Conservation (phyloP, 2,329 filamentous ascomycete species). For the Corinectria fuckeliana region DNA sequence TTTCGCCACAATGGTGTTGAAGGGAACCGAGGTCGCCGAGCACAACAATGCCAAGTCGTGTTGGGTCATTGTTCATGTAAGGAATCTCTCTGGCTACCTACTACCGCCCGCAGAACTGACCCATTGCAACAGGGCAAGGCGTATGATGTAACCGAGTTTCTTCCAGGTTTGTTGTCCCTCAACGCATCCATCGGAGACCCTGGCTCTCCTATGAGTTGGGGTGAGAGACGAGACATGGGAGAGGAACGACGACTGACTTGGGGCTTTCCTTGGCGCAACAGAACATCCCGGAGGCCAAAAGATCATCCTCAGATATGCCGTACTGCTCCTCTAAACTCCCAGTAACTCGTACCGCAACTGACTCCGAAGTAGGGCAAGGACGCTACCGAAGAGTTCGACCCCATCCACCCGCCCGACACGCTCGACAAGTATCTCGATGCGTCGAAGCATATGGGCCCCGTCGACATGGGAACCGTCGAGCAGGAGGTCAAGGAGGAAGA, state of each 20-base stretch:
- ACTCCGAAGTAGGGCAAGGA: slow-evolving; percentile 72
- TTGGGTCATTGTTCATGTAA: slow-evolving; percentile 87
- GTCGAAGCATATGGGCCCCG: slow-evolving; percentile 86
- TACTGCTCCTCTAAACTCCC: slow-evolving; percentile 41
- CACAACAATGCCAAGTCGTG: slow-evolving; percentile 85
- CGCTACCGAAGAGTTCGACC: slow-evolving; percentile 89
- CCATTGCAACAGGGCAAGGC: slow-evolving; percentile 66
- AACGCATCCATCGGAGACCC: not conserved
- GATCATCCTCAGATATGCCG: slow-evolving; percentile 95
- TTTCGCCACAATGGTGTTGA: slow-evolving; percentile 55
- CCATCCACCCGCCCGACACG: slow-evolving; percentile 87
- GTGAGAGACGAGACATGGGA: not conserved
- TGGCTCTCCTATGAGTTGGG: not conserved
- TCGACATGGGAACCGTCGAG: slow-evolving; percentile 85
- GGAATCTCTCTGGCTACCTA: slow-evolving; percentile 18
- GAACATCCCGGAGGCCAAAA: slow-evolving; percentile 90
- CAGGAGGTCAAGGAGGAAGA: slow-evolving; percentile 73
- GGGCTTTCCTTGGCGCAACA: slow-evolving; percentile 38
- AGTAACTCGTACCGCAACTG: not conserved
- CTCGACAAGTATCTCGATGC: slow-evolving; percentile 83
- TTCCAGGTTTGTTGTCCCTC: slow-evolving; percentile 63
- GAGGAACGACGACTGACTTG: not conserved
- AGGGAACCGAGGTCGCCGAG: slow-evolving; percentile 63
- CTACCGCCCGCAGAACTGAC: slow-evolving; percentile 19
- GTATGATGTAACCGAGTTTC: slow-evolving; percentile 89